A percentile compares a stretch with the other conserved stretches of the same genome.
phyloP scores from a whole-genome alignment of 1,284 basidiomycete species.

The Hymenochaete sp. region DNA sequence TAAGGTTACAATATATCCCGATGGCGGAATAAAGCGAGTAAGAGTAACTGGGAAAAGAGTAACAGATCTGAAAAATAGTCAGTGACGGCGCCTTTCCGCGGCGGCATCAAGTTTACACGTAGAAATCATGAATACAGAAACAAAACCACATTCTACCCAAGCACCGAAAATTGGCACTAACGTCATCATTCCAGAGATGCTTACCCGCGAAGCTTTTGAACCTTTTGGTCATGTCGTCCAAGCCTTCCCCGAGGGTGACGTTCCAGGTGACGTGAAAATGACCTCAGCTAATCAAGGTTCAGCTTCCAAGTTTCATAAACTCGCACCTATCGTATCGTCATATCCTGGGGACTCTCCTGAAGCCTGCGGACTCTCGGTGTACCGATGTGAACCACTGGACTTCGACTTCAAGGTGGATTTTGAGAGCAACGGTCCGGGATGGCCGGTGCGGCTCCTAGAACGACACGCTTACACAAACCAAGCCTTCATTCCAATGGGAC shows the following conservation, averaged over 20 bases:
- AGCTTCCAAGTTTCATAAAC: slow-evolving; percentile 84
- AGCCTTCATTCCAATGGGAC: slow-evolving; percentile 80
- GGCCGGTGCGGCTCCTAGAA: slow-evolving; percentile 56
- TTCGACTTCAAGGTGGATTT: slow-evolving; percentile 29
- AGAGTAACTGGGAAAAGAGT: slow-evolving; percentile 69
- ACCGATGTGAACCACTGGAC: slow-evolving; percentile 57
- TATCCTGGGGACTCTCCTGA: slow-evolving; percentile 41
- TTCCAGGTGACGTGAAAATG: slow-evolving; percentile 58
- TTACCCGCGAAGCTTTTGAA: slow-evolving; percentile 76
- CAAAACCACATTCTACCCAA: no score
- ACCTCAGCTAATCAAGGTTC: slow-evolving; percentile 83
- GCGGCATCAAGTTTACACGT: no score
- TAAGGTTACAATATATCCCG: slow-evolving; percentile 84
- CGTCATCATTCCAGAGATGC: slow-evolving; percentile 40
- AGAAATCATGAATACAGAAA: no score
- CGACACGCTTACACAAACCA: slow-evolving; percentile 76
- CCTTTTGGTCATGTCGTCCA: slow-evolving; percentile 84
- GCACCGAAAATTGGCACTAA: neutral
- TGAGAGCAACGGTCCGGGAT: slow-evolving; percentile 17
- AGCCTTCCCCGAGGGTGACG: slow-evolving; percentile 60
- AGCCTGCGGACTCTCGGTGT: slow-evolving; percentile 64
- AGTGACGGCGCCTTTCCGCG: slow-evolving; percentile 17
- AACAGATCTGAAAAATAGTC: slow-evolving; percentile 9
- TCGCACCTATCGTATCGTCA: slow-evolving; percentile 55
- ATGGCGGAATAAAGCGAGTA: slow-evolving; percentile 92